Conservation (phyloP, 164 flowering plant genomes). For the Houttuynia cordata region DNA sequence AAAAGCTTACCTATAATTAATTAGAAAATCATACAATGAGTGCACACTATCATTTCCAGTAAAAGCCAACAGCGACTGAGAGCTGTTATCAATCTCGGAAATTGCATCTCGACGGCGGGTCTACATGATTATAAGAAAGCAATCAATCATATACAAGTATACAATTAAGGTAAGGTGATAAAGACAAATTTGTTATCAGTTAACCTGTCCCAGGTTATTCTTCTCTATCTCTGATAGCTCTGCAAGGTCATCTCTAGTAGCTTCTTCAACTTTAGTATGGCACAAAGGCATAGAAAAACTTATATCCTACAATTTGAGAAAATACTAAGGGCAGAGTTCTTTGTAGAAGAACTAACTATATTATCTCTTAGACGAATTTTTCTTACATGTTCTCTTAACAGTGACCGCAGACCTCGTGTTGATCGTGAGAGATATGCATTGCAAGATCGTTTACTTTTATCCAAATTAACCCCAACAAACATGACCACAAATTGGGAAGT, state of each 20-base stretch:
- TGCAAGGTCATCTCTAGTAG: constrained; percentile 64
- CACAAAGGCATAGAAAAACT: constrained; percentile 88
- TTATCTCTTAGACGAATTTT: neutral
- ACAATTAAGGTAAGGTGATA: too few species aligned
- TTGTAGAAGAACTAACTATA: constrained; percentile 1
- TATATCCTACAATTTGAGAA: constrained; percentile 40
- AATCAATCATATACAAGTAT: neutral
- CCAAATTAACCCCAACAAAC: constrained; percentile 42
- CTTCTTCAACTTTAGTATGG: constrained; percentile 58
- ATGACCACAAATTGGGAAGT: constrained; percentile 78
- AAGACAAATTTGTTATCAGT: neutral
- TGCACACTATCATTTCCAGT: constrained; percentile 60
- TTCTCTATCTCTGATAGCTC: constrained; percentile 95
- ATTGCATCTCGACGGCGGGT: constrained; percentile 38
- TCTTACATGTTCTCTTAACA: constrained; percentile 78
- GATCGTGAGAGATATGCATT: constrained; percentile 84
- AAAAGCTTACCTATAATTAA: constrained; percentile 67
- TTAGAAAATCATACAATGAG: constrained; percentile 67
- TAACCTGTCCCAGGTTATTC: constrained; percentile 84
- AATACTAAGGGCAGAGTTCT: neutral
- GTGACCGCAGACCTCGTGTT: constrained; percentile 70
- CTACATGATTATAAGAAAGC: constrained; percentile 16
- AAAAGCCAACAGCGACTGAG: constrained; percentile 68
- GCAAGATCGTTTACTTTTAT: constrained; percentile 30
- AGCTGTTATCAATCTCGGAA: constrained; percentile 60